phyloP scores from a whole-genome alignment of 805 yeast species.

The Torulaspora franciscae region DNA sequence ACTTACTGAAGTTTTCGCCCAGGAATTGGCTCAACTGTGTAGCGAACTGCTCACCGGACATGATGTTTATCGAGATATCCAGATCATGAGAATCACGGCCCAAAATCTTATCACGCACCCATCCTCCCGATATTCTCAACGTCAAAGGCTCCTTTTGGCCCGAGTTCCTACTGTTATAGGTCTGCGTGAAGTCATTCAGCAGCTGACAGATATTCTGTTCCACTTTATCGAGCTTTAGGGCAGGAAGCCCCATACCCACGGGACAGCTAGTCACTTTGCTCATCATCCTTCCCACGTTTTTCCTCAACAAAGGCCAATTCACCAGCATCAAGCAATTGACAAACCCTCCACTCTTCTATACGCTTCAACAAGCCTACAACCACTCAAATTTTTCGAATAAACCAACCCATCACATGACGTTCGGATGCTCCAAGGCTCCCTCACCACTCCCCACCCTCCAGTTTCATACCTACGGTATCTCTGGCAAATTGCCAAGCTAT shows the following conservation, averaged over 20 bases:
- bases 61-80: constrained; percentile 81
- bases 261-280: not conserved
- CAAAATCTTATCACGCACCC: constrained; percentile 93
- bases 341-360: not conserved
- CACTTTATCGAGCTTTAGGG: constrained; percentile 18
- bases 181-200: constrained; percentile 29
- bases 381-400: not conserved
- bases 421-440: not conserved
- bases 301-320: not conserved
- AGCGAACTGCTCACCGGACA: constrained; percentile 87
- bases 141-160: constrained; percentile 18
- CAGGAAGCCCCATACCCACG: constrained; percentile 10
- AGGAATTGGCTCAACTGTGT: constrained; percentile 52
- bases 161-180: constrained; percentile 20
- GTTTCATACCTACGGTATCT: not conserved
- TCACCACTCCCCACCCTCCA: not conserved
- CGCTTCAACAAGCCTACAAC: not conserved
- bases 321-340: not conserved
- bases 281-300: not conserved
- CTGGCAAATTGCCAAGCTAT: not conserved
- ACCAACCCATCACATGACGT: constrained; percentile 5
- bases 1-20: constrained; percentile 31
- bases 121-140: constrained; percentile 88
- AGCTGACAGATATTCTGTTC: constrained; percentile 30
- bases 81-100: constrained; percentile 79